Evolutionary conservation across 192 early-diverging fungal species (phyloP).

Genomic region (Mortierella antarctica): DNA sequence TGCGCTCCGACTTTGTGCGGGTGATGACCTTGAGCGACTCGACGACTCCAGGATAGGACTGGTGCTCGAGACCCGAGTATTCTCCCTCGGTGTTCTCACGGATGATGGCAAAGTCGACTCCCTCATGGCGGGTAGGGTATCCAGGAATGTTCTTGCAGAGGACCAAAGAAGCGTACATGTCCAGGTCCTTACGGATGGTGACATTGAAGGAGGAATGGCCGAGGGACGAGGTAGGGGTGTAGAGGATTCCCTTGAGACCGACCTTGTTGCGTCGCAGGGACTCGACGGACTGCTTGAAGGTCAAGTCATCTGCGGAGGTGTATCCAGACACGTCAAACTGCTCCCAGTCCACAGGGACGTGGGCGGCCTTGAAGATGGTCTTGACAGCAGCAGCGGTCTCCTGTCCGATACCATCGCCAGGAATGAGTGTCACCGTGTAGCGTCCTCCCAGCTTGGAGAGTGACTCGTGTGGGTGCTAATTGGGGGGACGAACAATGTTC

Average conservation of each 20-base stretch:
- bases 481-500: too few relatives aligned
- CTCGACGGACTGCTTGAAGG: constrained; percentile 92
- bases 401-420: constrained; percentile 97
- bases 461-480: too few relatives aligned
- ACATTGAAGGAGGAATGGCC: constrained; percentile 98
- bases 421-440: constrained; percentile 96
- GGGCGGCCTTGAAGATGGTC: constrained; percentile 91
- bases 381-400: constrained; percentile 92
- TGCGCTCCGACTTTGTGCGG: constrained; percentile 96
- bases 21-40: constrained; percentile 99
- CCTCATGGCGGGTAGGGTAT: constrained; percentile 86
- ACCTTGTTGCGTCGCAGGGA: constrained; percentile 95
- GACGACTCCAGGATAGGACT: constrained; percentile 96
- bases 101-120: constrained; percentile 98
- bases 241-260: constrained; percentile 94
- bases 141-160: constrained; percentile 91
- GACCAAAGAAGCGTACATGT: constrained; percentile 96
- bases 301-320: constrained; percentile 80
- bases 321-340: constrained; percentile 96
- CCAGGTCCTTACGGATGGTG: constrained; percentile 94
- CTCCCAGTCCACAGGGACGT: constrained; percentile 96
- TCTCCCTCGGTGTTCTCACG: constrained; percentile 99
- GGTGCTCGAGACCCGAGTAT: constrained; percentile 98
- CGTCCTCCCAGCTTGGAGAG: constrained; percentile 86
- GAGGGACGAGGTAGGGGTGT: constrained; percentile 84